phyloP scores from a whole-genome alignment of 495 filamentous ascomycete species.

The Penicillium canescens region DNA sequence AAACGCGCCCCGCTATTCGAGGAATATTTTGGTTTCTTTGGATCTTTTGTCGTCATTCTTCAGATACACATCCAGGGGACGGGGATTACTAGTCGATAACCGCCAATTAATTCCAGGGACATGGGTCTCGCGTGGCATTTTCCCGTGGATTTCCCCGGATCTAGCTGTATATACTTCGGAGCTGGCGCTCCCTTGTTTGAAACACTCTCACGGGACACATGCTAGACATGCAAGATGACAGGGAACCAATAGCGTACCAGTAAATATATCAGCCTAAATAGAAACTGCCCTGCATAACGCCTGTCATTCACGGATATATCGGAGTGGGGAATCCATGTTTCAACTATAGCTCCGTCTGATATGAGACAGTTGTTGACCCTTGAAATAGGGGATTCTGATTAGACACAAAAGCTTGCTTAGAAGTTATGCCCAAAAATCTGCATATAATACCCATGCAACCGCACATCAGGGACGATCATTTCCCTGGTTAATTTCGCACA shows the following conservation, averaged over 20 bases:
- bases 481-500: background rate
- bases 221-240: background rate
- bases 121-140: background rate
- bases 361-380: background rate
- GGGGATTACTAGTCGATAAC: background rate
- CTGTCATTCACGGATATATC: conserved; percentile 14
- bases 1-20: conserved; percentile 18
- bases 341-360: background rate
- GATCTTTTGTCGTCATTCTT: background rate
- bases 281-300: background rate
- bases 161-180: background rate
- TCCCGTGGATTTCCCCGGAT: background rate
- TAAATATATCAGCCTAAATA: background rate
- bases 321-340: background rate
- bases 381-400: background rate
- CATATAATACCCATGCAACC: background rate
- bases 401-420: no score
- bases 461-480: background rate
- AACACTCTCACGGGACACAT: no score
- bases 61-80: background rate
- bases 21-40: conserved; percentile 8
- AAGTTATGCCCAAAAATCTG: no score
- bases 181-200: no score
- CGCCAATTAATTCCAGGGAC: background rate
- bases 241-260: background rate